Conservation (phyloP, 1,284 basidiomycete species). For the Tilletia horrida region DNA sequence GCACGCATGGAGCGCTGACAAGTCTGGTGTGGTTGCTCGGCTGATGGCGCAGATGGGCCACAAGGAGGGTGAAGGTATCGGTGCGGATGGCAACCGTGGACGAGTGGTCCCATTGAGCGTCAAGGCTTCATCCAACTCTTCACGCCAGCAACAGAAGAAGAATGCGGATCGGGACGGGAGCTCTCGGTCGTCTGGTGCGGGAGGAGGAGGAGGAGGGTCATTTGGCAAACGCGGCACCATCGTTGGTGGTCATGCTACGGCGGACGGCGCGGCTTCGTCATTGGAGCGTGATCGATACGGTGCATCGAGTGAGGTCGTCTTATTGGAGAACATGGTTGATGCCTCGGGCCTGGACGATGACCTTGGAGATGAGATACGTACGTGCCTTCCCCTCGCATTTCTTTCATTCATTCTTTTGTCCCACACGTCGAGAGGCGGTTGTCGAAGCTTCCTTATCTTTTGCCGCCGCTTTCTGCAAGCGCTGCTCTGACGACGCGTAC, state of each 20-base stretch:
- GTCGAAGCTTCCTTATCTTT: not conserved
- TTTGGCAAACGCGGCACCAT: not conserved
- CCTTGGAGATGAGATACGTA: constrained; percentile 28
- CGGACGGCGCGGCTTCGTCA: not conserved
- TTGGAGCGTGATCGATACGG: constrained; percentile 21
- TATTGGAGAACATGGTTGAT: constrained; percentile 28
- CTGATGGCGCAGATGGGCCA: constrained; percentile 45
- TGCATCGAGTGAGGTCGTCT: constrained; percentile 27
- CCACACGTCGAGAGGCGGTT: not conserved
- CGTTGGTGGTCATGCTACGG: not conserved
- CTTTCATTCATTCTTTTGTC: not conserved
- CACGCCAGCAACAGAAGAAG: constrained; percentile 19
- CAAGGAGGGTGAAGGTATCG: constrained; percentile 42
- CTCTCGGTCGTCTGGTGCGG: too few species aligned
- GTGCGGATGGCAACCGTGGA: constrained; percentile 43
- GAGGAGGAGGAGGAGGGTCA: not conserved
- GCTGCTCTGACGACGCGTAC: constrained; percentile 18
- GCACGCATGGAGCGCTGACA: constrained; percentile 7
- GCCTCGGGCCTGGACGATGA: constrained; percentile 22
- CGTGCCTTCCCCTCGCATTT: constrained; percentile 11
- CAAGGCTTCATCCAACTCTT: constrained; percentile 25
- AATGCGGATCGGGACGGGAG: not conserved
- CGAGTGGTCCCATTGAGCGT: constrained; percentile 33
- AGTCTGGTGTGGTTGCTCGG: constrained; percentile 35
- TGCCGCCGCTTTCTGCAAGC: not conserved